Evolutionary conservation across 139 green algal genomes (phyloP).

Genomic region (Micromonas pusilla): DNA sequence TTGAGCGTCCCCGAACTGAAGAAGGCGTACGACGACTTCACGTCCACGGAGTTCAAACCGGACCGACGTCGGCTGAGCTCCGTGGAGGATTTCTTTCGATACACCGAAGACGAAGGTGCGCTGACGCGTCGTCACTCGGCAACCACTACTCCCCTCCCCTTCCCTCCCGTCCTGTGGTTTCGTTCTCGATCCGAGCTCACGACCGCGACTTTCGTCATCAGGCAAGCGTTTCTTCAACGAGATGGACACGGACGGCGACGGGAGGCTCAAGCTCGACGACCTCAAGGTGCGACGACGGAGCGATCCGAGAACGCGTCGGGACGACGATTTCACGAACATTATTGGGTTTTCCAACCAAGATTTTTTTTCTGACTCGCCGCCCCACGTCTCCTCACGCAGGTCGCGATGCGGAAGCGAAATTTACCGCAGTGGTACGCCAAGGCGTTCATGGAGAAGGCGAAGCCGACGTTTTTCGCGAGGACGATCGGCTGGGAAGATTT

Average conservation of each 20-base stretch:
- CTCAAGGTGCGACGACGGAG: slow-evolving; percentile 39
- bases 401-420: slow-evolving; percentile 43
- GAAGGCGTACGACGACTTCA: not conserved
- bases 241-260: slow-evolving; percentile 51
- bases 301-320: too few relatives aligned
- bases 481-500: slow-evolving; percentile 58
- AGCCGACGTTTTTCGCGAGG: slow-evolving; percentile 37
- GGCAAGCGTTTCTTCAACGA: slow-evolving; percentile 51
- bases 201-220: too few relatives aligned
- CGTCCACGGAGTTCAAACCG: not conserved
- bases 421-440: slow-evolving; percentile 49
- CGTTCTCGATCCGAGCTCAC: too few relatives aligned
- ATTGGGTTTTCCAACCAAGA: too few relatives aligned
- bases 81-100: slow-evolving; percentile 52
- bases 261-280: slow-evolving; percentile 49
- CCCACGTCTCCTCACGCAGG: not conserved
- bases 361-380: not conserved
- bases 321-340: too few relatives aligned
- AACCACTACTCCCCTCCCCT: too few relatives aligned
- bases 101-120: slow-evolving; percentile 46
- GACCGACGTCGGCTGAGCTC: slow-evolving; percentile 34
- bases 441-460: slow-evolving; percentile 44
- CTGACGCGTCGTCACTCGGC: not conserved
- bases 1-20: not conserved
- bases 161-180: too few relatives aligned